phyloP scores from a whole-genome alignment of 1,284 basidiomycete genomes.

The Apiotrichum montevideense region DNA sequence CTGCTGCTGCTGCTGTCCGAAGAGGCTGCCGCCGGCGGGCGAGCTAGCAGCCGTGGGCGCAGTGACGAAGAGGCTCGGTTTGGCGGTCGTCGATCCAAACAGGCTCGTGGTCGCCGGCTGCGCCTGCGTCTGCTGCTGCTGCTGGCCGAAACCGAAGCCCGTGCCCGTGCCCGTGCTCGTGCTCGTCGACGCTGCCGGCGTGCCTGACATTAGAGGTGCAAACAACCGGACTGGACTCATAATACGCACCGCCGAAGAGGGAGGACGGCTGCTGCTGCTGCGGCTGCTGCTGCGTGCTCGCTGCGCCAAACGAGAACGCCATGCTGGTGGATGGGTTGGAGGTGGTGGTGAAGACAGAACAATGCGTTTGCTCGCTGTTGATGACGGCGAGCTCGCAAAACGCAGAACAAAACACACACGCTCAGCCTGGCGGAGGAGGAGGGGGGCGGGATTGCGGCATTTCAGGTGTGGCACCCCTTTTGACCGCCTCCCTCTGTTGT shows the following conservation, averaged over 20 bases:
- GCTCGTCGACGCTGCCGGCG: slow-evolving; percentile 11
- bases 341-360: not conserved
- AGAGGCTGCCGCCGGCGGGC: slow-evolving; percentile 1
- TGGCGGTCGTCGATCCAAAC: slow-evolving; percentile 11
- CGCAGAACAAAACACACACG: too few species aligned
- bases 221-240: not conserved
- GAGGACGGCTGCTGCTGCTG: slow-evolving; percentile 1
- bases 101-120: not conserved
- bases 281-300: not conserved
- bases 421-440: not conserved
- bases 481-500: not conserved
- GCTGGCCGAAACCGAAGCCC: slow-evolving; percentile 5
- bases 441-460: not conserved
- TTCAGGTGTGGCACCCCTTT: slow-evolving; percentile 8
- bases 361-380: slow-evolving; percentile 4
- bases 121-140: not conserved
- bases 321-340: slow-evolving; percentile 4
- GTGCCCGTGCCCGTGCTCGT: slow-evolving; percentile 2
- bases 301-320: slow-evolving; percentile 25
- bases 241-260: slow-evolving; percentile 20
- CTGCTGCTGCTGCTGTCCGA: slow-evolving; percentile 9
- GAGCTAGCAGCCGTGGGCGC: not conserved
- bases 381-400: not conserved
- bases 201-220: slow-evolving; percentile 3
- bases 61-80: not conserved